Base-by-base conservation (phyloP, 257 asterid species). In the Ballota nigra region DNA sequence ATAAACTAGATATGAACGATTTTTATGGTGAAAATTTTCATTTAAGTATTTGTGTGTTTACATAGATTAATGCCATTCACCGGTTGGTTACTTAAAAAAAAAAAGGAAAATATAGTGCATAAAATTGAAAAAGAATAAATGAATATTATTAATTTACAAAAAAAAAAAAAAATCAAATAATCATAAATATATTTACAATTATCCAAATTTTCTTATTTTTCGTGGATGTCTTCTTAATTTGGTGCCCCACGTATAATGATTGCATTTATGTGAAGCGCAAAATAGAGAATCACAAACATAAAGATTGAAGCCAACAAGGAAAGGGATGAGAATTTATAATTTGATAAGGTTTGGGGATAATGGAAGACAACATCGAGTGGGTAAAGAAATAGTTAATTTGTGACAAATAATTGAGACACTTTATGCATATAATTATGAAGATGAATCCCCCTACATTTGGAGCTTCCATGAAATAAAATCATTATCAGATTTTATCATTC, bases 331-430 rank as follows among this genome's bases (percentile, higher is more conserved):
- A 15, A 70, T 47, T 53, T 75, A 19, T 40, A 55, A 64, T 45
- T 66, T 68, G 79, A 75, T 74, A 74, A 70, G 83, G 23, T 65
- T 69, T 69, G 56, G 49, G 65, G 55, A 62, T 75, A 79, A 75
- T 79, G 83, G 83, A 75, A 55, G 83, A 79, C 83, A 79, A 67
- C 36, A 63, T 60, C 56, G 63, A 75, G 78, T 75, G 83, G 78
- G 18, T 4, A 64, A 22, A 49, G 58, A 59, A 79, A 66, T 4
- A 41, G 28, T 63, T 59, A 15, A 70, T 43, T 58, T 71, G 67
- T 66, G 69, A 63, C 28, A 66, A 77, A 77, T 77, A 77, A 77
- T 78, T 67, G 82, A 67, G 45, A 26, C 76, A 63, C 78, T 68
- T 61, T 75, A 59, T 75, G 66, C 66, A 66, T 8, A 70, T 58